Percentiles rank a stretch among this genome's conserved stretches.
Conservation (phyloP, 2,329 filamentous ascomycete genomes). For the Fusarium sp. region DNA sequence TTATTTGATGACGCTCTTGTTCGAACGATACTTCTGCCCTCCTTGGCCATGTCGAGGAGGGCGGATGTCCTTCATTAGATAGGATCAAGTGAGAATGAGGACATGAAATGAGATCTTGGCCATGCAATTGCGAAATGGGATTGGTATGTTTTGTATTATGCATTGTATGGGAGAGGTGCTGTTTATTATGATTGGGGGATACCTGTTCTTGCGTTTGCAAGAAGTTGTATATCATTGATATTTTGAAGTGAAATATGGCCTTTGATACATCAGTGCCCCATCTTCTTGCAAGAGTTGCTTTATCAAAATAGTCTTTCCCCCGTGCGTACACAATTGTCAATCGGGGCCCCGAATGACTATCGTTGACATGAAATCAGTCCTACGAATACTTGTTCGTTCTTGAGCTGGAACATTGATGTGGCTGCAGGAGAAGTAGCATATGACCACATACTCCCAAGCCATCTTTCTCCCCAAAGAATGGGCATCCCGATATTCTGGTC, state of each 20-base stretch:
- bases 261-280: neutral
- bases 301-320: too few relatives aligned
- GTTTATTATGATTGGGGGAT: constrained; percentile 9
- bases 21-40: constrained; percentile 17
- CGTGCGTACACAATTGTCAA: neutral
- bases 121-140: constrained; percentile 29
- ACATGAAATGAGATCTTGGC: constrained; percentile 28
- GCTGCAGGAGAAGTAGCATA: too few relatives aligned
- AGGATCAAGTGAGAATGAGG: constrained; percentile 19
- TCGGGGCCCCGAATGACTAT: too few relatives aligned
- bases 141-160: constrained; percentile 31
- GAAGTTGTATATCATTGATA: neutral
- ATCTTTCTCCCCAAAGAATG: neutral
- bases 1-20: constrained; percentile 28
- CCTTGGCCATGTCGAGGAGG: constrained; percentile 12
- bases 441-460: neutral
- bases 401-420: too few relatives aligned
- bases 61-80: constrained; percentile 26
- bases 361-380: too few relatives aligned
- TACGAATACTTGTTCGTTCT: too few relatives aligned
- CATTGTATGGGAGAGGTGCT: constrained; percentile 24
- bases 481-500: too few relatives aligned
- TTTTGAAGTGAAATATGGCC: neutral
- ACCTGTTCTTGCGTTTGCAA: neutral
- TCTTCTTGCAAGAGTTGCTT: too few relatives aligned